These are phyloP conservation scores for Penicillium mononematosum DNA, from an alignment of 495 filamentous ascomycete genomes.

Conservation along the genomic window DNA sequence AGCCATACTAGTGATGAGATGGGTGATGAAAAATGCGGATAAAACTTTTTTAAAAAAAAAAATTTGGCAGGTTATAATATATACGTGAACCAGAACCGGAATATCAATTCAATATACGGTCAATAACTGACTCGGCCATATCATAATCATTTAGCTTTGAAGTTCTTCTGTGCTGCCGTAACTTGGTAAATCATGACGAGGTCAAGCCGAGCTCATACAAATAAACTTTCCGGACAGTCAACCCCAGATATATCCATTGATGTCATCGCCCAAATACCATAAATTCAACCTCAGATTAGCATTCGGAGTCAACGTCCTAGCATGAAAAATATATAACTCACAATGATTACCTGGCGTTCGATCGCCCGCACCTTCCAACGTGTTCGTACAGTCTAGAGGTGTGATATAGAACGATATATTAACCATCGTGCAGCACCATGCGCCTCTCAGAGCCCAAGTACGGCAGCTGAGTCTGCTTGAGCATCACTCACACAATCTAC, in stretches of 20 bases:
- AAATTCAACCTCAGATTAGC: background rate
- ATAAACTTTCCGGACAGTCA: constrained; percentile 11
- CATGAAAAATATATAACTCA: background rate
- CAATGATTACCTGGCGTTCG: constrained; percentile 5
- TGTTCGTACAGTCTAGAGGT: background rate
- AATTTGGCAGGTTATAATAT: no score
- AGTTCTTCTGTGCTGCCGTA: no score
- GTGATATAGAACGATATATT: background rate
- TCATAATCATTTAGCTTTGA: no score
- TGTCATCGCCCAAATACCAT: constrained; percentile 9
- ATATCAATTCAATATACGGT: no score
- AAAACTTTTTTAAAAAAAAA: no score
- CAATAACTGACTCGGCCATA: no score
- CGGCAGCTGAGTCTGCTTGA: constrained; percentile 28
- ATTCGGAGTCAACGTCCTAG: background rate
- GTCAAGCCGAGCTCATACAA: background rate
- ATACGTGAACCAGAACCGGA: no score
- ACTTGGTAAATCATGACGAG: no score
- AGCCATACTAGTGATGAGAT: no score
- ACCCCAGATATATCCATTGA: constrained; percentile 9
- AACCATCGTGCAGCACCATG: constrained; percentile 8
- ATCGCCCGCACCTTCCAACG: constrained; percentile 1
- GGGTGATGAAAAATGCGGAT: no score
- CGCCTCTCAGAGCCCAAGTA: constrained; percentile 17
- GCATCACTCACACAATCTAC: constrained; percentile 30